Evolutionary conservation across 345 rosid species (phyloP).

Genomic region (Salix udensis): DNA sequence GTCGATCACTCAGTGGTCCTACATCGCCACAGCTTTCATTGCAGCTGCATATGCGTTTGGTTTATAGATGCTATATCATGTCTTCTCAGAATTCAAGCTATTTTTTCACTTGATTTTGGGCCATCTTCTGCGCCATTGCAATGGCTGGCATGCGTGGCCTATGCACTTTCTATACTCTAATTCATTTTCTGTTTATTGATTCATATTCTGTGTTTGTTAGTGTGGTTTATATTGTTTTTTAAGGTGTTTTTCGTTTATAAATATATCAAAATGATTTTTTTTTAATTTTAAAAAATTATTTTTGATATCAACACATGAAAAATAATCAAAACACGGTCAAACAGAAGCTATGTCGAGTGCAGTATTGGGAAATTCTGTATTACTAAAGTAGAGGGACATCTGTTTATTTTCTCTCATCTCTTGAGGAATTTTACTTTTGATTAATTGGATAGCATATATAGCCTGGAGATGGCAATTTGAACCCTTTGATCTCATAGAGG

Average conservation of each 20-base stretch:
- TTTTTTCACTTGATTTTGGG: slow-evolving; percentile 13
- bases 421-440: neutral
- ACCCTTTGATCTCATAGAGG: no score
- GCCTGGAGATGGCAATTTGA: no score
- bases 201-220: neutral
- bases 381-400: neutral
- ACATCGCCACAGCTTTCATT: slow-evolving; percentile 21
- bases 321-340: no score
- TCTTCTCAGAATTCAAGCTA: neutral
- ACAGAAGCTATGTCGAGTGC: neutral
- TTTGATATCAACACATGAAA: no score
- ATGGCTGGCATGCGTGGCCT: neutral
- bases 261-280: no score
- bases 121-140: slow-evolving; percentile 1
- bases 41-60: slow-evolving; percentile 27
- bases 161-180: neutral
- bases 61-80: slow-evolving; percentile 21
- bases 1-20: slow-evolving; percentile 23
- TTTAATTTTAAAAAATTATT: no score
- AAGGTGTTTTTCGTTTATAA: no score
- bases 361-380: neutral
- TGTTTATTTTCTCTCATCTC: neutral
- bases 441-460: no score
- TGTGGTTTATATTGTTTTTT: no score
- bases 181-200: slow-evolving; percentile 9